Conservation (phyloP, 2,329 filamentous ascomycete genomes). For the Penicillium sp. region DNA sequence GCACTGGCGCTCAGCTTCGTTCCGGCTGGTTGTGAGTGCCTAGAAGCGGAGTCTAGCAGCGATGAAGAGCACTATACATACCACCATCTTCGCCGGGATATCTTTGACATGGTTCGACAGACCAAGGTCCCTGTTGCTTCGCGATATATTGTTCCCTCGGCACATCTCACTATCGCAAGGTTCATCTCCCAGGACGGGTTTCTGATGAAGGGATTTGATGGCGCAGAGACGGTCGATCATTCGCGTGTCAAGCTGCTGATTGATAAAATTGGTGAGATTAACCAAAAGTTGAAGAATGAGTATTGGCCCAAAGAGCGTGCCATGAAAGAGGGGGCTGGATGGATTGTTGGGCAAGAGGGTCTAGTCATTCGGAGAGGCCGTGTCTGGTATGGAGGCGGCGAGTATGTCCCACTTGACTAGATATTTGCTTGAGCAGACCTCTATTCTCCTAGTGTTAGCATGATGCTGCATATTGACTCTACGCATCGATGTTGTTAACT, state of each 20-base stretch:
- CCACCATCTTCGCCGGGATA: constrained; percentile 78
- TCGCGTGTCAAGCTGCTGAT: constrained; percentile 63
- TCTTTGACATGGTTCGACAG: constrained; percentile 61
- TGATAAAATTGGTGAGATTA: constrained; percentile 69
- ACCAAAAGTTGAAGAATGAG: constrained; percentile 66
- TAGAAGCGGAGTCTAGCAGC: constrained; percentile 31
- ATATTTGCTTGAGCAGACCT: neutral
- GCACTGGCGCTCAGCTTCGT: constrained; percentile 83
- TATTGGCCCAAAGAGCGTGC: constrained; percentile 60
- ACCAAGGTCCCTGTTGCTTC: constrained; percentile 67
- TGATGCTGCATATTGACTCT: neutral
- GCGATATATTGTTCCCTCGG: constrained; percentile 83
- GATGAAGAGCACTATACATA: constrained; percentile 71
- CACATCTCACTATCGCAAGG: constrained; percentile 79
- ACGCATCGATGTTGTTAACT: neutral
- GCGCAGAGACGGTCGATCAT: constrained; percentile 35
- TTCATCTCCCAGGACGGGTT: constrained; percentile 68
- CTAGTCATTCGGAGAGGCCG: constrained; percentile 70
- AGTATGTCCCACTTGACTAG: constrained; percentile 51
- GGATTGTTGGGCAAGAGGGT: constrained; percentile 78
- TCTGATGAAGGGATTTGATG: constrained; percentile 32
- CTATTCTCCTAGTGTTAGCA: too few relatives aligned
- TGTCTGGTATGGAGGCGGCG: constrained; percentile 86
- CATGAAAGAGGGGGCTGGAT: constrained; percentile 61
- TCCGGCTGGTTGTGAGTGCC: constrained; percentile 65